Base-by-base conservation (phyloP, 371 early-diverging fungal species). In the Lichtheimia ramosa region DNA sequence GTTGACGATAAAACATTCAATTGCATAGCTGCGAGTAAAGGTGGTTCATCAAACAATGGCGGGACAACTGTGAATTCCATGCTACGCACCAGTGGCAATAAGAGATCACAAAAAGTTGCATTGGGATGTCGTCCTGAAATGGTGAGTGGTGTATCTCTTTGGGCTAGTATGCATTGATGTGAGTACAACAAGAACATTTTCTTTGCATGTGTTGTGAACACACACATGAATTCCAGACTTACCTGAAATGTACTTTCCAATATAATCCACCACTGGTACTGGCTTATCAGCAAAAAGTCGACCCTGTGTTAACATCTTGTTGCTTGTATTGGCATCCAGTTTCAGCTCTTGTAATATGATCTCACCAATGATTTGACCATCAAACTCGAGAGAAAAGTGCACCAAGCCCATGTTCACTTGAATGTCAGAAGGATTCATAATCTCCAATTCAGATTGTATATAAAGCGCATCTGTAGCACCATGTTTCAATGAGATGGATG, bases 1-100 rank as follows among this genome's bases (percentile, higher is more conserved):
- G 77, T 75, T 3, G 81, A 81, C 6, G 81, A 81, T 7, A 77
- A 25, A 2, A 81, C 54, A 34, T 77, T 74, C 65, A 81, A 66
- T 49, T 70, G 73, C 51, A 73, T 68, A 16, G 73, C 73, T 20
- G 66, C 64, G 43, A 81, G 48, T 15, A 81, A 21, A 5, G 80
- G 66, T 5, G 53, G 56, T 24, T 68, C 66, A 42, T 65, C 60
- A 43, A 81, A 70, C 3, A 48, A 61, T 48, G 81, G 81, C 13
- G 69, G 63, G 3, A 56, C 60, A 5, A 75, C 68, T 15, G 55
- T 49, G 51, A 81, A 81, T 25, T 41, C 54, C 39, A 81, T 49
- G 12, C 62, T 27, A 7, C 65, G 56, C 25, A 81, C 49, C 34
- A 81, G 56, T 0, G 58, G 4, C 15, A 56, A 43, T 24, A 81